A percentile compares a stretch with the other conserved stretches of the same genome.
These are phyloP conservation scores for Helianthus tuberosus DNA, from an alignment of 129 eudicot species.

Conservation along the genomic window DNA sequence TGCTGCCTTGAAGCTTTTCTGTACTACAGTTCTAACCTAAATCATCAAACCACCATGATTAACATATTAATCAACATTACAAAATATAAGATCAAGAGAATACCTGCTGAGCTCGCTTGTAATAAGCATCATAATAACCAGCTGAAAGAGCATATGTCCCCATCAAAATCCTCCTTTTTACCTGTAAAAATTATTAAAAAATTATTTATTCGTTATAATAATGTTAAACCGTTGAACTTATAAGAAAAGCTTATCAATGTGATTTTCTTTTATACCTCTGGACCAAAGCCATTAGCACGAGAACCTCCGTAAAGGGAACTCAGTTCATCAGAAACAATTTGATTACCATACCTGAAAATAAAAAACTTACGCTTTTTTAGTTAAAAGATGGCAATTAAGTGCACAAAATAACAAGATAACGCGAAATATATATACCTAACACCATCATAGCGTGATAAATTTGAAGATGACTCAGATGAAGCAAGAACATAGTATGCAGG, in stretches of 20 bases:
- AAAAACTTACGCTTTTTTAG: no score
- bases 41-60: constrained; percentile 24
- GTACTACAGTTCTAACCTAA: constrained; percentile 91
- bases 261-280: constrained; percentile 65
- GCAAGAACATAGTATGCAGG: constrained; percentile 98
- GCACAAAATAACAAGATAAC: no score
- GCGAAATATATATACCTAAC: no score
- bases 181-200: constrained; percentile 47
- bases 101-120: constrained; percentile 99
- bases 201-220: not conserved
- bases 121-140: constrained; percentile 98
- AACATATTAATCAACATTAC: not conserved
- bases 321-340: constrained; percentile 74
- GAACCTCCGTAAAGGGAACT: constrained; percentile 77
- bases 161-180: constrained; percentile 95
- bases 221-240: constrained; percentile 2
- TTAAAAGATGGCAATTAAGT: no score
- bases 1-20: no score
- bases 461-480: constrained; percentile 93
- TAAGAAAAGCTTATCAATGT: not conserved
- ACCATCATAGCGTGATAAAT: no score
- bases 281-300: constrained; percentile 93
- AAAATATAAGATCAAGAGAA: not conserved
- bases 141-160: constrained; percentile 99
- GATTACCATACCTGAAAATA: constrained; percentile 81